phyloP scores from a whole-genome alignment of 2,329 filamentous ascomycete species.

The Mycocentrospora acerina region DNA sequence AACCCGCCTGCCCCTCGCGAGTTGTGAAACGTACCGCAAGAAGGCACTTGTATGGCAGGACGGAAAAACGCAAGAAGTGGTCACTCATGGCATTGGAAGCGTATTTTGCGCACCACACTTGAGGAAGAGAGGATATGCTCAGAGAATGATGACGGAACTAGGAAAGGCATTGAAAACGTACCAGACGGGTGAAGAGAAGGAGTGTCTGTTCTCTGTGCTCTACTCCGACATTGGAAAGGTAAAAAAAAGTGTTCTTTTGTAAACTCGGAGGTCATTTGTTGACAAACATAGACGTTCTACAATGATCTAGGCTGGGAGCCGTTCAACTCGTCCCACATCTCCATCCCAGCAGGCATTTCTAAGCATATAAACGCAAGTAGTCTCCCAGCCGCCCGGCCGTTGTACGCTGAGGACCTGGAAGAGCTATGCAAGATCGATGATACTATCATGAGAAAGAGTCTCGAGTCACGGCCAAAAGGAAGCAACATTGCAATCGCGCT shows the following conservation, averaged over 20 bases:
- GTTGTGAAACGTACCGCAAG: slow-evolving; percentile 60
- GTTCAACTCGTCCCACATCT: slow-evolving; percentile 71
- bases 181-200: slow-evolving; percentile 46
- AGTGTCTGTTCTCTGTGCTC: slow-evolving; percentile 70
- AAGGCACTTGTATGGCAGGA: slow-evolving; percentile 48
- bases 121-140: slow-evolving; percentile 74
- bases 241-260: slow-evolving; percentile 54
- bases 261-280: slow-evolving; percentile 60
- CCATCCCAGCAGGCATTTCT: slow-evolving; percentile 13
- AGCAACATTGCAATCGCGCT: slow-evolving; percentile 63
- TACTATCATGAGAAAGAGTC: slow-evolving; percentile 56
- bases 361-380: background rate
- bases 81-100: slow-evolving; percentile 74
- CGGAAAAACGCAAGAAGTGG: slow-evolving; percentile 56
- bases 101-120: slow-evolving; percentile 73
- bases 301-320: slow-evolving; percentile 73
- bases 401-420: slow-evolving; percentile 63
- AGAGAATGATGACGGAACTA: slow-evolving; percentile 74
- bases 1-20: slow-evolving; percentile 52
- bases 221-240: slow-evolving; percentile 79
- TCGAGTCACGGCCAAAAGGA: slow-evolving; percentile 46
- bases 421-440: slow-evolving; percentile 67
- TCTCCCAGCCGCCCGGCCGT: slow-evolving; percentile 38
- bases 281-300: slow-evolving; percentile 81
- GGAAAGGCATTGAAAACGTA: slow-evolving; percentile 56